Percentiles rank a stretch among this genome's conserved stretches.
Conservation (phyloP, 495 filamentous ascomycete species). For the Trichoderma virens region DNA sequence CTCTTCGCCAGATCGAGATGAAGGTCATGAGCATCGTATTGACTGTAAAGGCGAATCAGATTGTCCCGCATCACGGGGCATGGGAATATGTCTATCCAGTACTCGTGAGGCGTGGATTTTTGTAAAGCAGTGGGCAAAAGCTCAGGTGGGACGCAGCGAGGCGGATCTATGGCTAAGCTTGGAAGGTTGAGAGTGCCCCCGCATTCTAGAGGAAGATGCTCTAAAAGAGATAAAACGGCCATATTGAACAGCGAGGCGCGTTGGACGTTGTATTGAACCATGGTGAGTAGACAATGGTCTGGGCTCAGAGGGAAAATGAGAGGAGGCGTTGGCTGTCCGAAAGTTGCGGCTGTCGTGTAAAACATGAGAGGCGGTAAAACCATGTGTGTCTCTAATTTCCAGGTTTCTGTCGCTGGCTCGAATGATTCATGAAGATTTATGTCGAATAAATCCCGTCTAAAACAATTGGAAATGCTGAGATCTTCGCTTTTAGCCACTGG, state of each 20-base stretch:
- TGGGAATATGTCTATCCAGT: slow-evolving; percentile 43
- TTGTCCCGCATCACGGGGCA: slow-evolving; percentile 43
- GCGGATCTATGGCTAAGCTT: background rate
- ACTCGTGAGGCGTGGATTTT: slow-evolving; percentile 29
- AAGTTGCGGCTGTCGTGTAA: background rate
- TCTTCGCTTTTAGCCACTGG: background rate
- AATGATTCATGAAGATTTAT: background rate
- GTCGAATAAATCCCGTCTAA: background rate
- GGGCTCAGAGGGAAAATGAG: slow-evolving; percentile 26
- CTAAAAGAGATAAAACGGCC: slow-evolving; percentile 19
- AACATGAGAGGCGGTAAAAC: background rate
- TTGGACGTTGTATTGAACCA: slow-evolving; percentile 33
- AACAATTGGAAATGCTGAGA: background rate
- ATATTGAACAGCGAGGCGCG: slow-evolving; percentile 26
- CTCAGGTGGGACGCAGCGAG: slow-evolving; percentile 19
- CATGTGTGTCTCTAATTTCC: background rate
- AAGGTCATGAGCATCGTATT: slow-evolving; percentile 39
- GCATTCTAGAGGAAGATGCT: slow-evolving; percentile 22
- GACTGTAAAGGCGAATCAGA: slow-evolving; percentile 30
- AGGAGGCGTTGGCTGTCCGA: background rate
- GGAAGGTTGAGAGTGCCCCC: slow-evolving; percentile 18
- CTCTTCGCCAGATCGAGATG: slow-evolving; percentile 41
- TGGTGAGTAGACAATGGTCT: slow-evolving; percentile 25
- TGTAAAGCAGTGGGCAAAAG: slow-evolving; percentile 38
- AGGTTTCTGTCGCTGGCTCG: background rate